Conservation (phyloP, 441 rosid genomes). For the Aleurites moluccanus region DNA sequence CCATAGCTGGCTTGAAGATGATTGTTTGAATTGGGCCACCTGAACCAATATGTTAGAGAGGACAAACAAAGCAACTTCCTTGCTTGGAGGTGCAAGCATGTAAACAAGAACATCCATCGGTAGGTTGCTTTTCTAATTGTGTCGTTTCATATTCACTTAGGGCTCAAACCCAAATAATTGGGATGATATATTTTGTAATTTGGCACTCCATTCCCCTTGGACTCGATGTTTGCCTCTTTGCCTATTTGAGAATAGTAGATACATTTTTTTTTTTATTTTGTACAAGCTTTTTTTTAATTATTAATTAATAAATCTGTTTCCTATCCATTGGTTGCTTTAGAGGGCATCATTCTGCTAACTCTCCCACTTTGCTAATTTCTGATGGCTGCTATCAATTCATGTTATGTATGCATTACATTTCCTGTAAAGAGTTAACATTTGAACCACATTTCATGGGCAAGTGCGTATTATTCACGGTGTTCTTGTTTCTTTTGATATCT, state of each 20-base stretch:
- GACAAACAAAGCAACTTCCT: neutral
- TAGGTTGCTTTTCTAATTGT: neutral
- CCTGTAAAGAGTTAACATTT: neutral
- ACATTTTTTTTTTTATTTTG: neutral
- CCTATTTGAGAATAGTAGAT: neutral
- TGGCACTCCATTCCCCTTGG: neutral
- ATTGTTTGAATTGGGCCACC: neutral
- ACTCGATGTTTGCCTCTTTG: neutral
- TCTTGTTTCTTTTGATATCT: neutral
- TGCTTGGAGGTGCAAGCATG: neutral
- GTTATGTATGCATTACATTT: neutral
- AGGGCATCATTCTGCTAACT: neutral
- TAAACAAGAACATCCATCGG: neutral
- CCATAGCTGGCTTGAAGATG: neutral
- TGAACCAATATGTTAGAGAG: neutral
- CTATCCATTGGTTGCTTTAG: neutral
- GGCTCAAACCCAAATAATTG: neutral
- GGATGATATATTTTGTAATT: neutral
- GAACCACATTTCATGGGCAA: too few relatives aligned
- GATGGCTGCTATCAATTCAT: neutral
- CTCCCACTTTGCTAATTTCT: neutral
- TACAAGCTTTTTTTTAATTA: neutral
- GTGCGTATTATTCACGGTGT: neutral
- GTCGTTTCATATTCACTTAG: neutral
- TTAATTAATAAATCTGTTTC: neutral